phyloP scores from a whole-genome alignment of 345 rosid species.

The Rhodomyrtus tomentosa region DNA sequence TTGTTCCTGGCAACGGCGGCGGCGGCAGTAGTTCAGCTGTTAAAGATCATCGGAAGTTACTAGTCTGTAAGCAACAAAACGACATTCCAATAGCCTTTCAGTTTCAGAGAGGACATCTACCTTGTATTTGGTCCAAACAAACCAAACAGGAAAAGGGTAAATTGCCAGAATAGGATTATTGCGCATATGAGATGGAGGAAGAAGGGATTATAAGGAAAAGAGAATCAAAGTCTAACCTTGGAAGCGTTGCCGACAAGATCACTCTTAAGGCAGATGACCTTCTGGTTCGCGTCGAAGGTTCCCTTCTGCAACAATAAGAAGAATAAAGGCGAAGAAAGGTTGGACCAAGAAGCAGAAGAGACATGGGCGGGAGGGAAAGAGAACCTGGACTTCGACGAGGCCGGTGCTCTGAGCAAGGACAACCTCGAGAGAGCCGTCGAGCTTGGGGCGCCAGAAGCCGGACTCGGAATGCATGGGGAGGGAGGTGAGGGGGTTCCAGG shows the following conservation, averaged over 20 bases:
- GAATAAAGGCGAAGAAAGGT: neutral
- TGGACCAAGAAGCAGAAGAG: neutral
- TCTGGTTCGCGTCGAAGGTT: conserved; percentile 24
- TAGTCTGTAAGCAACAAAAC: neutral
- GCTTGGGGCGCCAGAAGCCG: conserved; percentile 65
- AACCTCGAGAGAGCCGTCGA: conserved; percentile 55
- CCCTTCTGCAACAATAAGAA: conserved; percentile 29
- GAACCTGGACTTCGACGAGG: conserved; percentile 60
- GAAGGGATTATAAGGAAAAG: neutral
- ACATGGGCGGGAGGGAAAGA: neutral
- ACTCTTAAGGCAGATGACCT: conserved; percentile 45
- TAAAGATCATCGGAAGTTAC: neutral
- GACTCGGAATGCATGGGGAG: conserved; percentile 77
- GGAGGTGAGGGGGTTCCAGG: conserved; percentile 53
- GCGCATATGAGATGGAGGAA: neutral
- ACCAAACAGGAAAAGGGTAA: neutral
- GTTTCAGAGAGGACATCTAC: neutral
- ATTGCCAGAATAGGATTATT: neutral
- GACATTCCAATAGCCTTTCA: neutral
- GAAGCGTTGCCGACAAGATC: conserved; percentile 67
- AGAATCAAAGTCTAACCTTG: conserved; percentile 26
- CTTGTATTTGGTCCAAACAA: neutral
- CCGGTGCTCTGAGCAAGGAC: conserved; percentile 75
- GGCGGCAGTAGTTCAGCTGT: neutral
- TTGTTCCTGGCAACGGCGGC: neutral